Conservation (phyloP, 331 rosid species). For the Saraca asoca region DNA sequence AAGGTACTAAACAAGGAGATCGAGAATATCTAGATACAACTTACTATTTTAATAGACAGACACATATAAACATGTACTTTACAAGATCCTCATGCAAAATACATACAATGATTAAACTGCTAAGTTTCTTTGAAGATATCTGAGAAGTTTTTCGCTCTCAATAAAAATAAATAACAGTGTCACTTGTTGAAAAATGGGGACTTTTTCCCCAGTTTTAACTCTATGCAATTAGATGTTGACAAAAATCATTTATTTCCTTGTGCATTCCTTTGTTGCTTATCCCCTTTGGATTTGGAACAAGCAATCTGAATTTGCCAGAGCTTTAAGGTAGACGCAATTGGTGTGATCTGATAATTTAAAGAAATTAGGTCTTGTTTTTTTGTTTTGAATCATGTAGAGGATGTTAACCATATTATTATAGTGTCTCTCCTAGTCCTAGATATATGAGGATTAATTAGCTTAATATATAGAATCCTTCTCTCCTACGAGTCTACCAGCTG, state of each 20-base stretch:
- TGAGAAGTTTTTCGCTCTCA: background rate
- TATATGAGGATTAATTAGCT: conserved; percentile 18
- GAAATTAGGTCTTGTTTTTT: background rate
- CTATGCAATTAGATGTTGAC: conserved; percentile 17
- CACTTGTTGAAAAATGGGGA: conserved; percentile 2
- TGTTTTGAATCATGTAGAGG: background rate
- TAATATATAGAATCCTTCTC: conserved; percentile 15
- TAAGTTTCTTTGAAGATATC: conserved; percentile 13
- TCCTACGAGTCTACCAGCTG: background rate
- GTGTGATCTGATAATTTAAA: background rate
- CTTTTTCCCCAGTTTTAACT: background rate
- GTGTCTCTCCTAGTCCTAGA: background rate
- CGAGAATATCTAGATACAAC: background rate
- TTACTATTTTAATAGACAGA: no score
- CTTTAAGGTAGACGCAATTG: background rate
- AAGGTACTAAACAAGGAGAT: background rate
- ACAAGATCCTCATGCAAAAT: conserved; percentile 1
- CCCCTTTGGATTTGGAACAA: background rate
- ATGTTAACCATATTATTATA: conserved; percentile 7
- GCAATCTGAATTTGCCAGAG: background rate
- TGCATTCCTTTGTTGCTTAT: no score
- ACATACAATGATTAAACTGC: conserved; percentile 6
- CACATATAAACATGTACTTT: background rate
- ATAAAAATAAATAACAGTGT: background rate
- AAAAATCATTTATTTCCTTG: background rate